Conservation (phyloP, 1,284 basidiomycete genomes). For the Cutaneotrichosporon cavernicola region DNA sequence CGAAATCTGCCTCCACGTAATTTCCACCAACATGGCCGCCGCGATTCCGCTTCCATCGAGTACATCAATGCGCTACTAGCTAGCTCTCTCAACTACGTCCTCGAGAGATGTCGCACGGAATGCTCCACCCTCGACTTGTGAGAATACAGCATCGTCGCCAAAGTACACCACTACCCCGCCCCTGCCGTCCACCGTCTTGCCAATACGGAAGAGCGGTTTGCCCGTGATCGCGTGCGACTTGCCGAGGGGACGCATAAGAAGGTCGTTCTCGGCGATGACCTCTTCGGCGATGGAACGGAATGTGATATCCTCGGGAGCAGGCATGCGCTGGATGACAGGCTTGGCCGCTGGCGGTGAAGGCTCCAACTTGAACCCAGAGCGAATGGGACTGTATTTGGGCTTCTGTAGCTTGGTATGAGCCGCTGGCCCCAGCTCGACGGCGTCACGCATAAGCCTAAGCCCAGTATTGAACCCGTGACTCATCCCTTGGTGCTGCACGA, state of each 20-base stretch:
- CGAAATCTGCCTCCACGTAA: constrained; percentile 2
- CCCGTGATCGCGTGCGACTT: constrained; percentile 75
- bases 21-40: neutral
- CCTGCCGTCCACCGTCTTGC: constrained; percentile 71
- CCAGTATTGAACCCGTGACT: constrained; percentile 77
- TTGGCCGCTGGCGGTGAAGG: neutral
- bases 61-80: neutral
- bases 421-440: constrained; percentile 76
- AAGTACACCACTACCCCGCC: constrained; percentile 74
- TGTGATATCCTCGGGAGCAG: constrained; percentile 63
- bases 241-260: constrained; percentile 83
- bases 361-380: constrained; percentile 3
- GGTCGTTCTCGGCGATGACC: constrained; percentile 72
- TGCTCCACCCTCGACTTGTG: constrained; percentile 40
- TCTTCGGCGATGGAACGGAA: constrained; percentile 91
- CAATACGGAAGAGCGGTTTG: constrained; percentile 81
- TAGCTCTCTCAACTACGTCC: constrained; percentile 33
- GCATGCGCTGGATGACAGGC: neutral
- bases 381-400: constrained; percentile 59
- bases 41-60: neutral
- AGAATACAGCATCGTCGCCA: constrained; percentile 50
- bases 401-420: constrained; percentile 65
- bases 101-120: constrained; percentile 49
- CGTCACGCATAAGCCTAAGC: constrained; percentile 86
- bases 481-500: constrained; percentile 65